Base-by-base conservation (phyloP, 2,329 filamentous ascomycete genomes). In the Botrytis paeoniae region DNA sequence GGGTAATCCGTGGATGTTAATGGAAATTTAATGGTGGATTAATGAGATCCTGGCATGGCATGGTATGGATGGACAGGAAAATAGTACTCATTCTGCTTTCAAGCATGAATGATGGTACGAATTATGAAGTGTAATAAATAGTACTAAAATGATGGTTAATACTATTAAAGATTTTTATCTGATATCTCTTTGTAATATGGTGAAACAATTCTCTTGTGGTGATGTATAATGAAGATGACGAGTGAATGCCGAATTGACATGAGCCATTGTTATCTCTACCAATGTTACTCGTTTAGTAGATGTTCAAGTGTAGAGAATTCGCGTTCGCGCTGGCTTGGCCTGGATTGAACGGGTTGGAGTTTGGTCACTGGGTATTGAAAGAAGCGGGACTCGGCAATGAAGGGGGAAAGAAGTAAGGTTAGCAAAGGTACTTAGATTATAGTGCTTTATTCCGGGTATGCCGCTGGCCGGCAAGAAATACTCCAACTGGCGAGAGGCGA, bases 1-100 rank as follows among this genome's bases (percentile, higher is more conserved):
- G 35, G 65, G 9, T 57, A 68, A 68, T 57, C 29, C 32, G 65
- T 16, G 48, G 65, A 68, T 57, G 65, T 57, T 68, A 57, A 68
- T 68, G 65, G 65, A 57, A n/a, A 39, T 41, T 57, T 41, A 68
- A 68, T 57, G 48, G 65, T 32, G 64, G 64, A 35, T 65, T 20
- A 65, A 35, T 54, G 51, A 37, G 35, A 68, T 57, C 65, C 41
- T 39, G 45, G 37, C 39, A 66, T 57, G 64, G 35, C 25, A n/a
- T 62, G 43, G 10, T 3, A 41, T 61, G 61, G 35, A 32, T 32
- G 65, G 57, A 57, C 37, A 41, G 37, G n/a, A 10, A 41, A 66
- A 39, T 68, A 2, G 37, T 68, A 68, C 65, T 41, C 18, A 29
- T 32, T 22, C 16, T 68, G 65, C 65, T 68, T 54, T 57, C 0